Percentiles rank a stretch among this genome's conserved stretches.
Conservation (phyloP, 1,284 basidiomycete species). For the Thecaphora thlaspeos region DNA sequence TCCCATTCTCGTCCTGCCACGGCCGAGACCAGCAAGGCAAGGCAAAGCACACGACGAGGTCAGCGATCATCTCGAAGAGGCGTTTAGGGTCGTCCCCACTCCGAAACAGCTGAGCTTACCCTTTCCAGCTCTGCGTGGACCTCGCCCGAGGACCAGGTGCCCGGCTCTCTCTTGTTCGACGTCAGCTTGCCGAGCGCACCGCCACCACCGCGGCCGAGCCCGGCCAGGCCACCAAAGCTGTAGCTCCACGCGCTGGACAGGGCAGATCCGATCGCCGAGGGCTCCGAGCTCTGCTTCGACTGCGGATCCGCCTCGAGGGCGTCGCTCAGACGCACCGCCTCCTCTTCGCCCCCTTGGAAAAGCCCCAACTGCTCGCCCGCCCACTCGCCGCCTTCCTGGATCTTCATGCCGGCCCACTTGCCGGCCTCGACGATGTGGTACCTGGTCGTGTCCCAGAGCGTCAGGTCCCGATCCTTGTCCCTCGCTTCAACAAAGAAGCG, state of each 20-base stretch:
- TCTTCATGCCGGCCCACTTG: constrained; percentile 34
- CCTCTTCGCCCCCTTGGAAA: constrained; percentile 4
- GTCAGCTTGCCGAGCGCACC: constrained; percentile 10
- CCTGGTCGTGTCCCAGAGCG: constrained; percentile 33
- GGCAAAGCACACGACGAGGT: neutral
- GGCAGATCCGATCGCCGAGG: neutral
- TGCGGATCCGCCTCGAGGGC: too few species aligned
- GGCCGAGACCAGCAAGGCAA: too few species aligned
- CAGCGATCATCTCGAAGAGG: too few species aligned
- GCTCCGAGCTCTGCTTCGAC: neutral
- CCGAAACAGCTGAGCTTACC: neutral
- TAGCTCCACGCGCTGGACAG: constrained; percentile 18
- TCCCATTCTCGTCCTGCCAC: constrained; percentile 33
- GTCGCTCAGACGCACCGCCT: too few species aligned
- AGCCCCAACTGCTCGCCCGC: constrained; percentile 25
- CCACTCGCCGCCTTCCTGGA: constrained; percentile 35
- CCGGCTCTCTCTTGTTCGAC: constrained; percentile 12
- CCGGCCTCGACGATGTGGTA: constrained; percentile 28
- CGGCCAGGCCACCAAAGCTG: constrained; percentile 16
- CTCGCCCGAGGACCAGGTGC: constrained; percentile 47
- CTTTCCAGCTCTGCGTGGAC: constrained; percentile 48
- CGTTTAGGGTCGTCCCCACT: too few species aligned
- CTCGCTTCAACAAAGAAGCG: constrained; percentile 45
- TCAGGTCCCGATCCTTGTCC: constrained; percentile 43
- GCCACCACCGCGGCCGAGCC: constrained; percentile 20